Base-by-base conservation (phyloP, 352 stramenopile genomes). In the Phytophthora pini region DNA sequence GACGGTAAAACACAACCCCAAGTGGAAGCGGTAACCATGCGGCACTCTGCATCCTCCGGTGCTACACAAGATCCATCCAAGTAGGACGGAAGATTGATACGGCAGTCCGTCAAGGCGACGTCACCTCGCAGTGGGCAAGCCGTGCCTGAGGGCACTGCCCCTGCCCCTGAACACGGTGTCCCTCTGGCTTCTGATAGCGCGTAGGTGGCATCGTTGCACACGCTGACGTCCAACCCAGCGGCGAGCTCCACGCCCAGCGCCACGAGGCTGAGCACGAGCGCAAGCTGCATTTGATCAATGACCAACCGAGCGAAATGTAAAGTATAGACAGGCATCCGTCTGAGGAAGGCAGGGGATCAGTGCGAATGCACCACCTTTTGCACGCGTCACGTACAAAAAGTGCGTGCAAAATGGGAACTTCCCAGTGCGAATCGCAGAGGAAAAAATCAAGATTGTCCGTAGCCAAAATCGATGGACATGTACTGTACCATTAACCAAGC, bases 71-170 rank as follows among this genome's bases (percentile, higher is more conserved):
- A 43, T 20, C 51, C 61, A 46, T 61, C 68, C 22, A 72, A 50
- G 44, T 68, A 89, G 31, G 76, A 83, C 36, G 74, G 53, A 24
- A 88, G 58, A 34, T 67, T 65, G 27, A 65, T 52, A 51, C 82
- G 68, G 58, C 82, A 91, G 50, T 75, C 66, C 9, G 70, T 40
- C 12, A 61, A 62, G 4, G 80, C 69, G 6, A 70, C 55, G 32
- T 87, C 74, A 31, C 80, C 79, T 50, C 75, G 76, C 39, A 71
- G 58, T n/a, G 82, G 79, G 52, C 82, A 91, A 5, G 72, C 67
- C 7, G 49, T 75, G 20, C 79, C 82, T 7, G 50, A 54, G 1
- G 82, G 80, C 3, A 31, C 45, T 26, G 49, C n/a, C 12, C 61
- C 68, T 4, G 51, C 50, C 2, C 56, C 47, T 2, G 67, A 68